Percentiles rank a stretch among this genome's conserved stretches.
phyloP scores from a whole-genome alignment of 495 filamentous ascomycete genomes.

The Mycothermus thermophilus region DNA sequence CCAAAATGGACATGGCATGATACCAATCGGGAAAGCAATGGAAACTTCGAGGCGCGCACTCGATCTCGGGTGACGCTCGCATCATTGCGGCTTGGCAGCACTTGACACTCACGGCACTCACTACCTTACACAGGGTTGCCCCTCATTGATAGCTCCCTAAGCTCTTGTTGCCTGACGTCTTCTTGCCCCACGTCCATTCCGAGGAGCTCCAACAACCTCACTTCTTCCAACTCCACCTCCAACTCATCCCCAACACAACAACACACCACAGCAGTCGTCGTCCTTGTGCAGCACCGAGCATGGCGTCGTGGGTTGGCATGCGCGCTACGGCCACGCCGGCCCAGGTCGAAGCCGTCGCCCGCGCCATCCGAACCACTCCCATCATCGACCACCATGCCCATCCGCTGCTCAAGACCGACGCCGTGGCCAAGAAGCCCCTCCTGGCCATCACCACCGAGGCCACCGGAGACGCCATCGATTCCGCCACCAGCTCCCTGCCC shows the following conservation, averaged over 20 bases:
- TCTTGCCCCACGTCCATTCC: too few species aligned
- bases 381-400: slow-evolving; percentile 87
- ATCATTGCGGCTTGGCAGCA: slow-evolving; percentile 6
- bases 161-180: too few species aligned
- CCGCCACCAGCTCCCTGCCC: slow-evolving; percentile 44
- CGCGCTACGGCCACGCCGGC: slow-evolving; percentile 17
- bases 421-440: slow-evolving; percentile 40
- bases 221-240: too few species aligned
- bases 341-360: slow-evolving; percentile 21
- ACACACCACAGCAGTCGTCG: too few species aligned
- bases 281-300: too few species aligned
- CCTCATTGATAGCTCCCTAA: too few species aligned
- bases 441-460: slow-evolving; percentile 64
- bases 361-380: slow-evolving; percentile 49
- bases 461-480: slow-evolving; percentile 46
- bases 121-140: neutral
- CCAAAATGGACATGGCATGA: too few species aligned
- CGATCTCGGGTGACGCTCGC: neutral
- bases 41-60: too few species aligned
- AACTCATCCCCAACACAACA: too few species aligned
- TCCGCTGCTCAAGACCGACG: slow-evolving; percentile 34
- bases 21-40: too few species aligned
- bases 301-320: slow-evolving; percentile 22
- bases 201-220: too few species aligned
- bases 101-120: neutral